These are phyloP conservation scores for Yamadazyma kanchanaburiensis DNA, from an alignment of 1,139 yeast genomes.

Conservation along the genomic window DNA sequence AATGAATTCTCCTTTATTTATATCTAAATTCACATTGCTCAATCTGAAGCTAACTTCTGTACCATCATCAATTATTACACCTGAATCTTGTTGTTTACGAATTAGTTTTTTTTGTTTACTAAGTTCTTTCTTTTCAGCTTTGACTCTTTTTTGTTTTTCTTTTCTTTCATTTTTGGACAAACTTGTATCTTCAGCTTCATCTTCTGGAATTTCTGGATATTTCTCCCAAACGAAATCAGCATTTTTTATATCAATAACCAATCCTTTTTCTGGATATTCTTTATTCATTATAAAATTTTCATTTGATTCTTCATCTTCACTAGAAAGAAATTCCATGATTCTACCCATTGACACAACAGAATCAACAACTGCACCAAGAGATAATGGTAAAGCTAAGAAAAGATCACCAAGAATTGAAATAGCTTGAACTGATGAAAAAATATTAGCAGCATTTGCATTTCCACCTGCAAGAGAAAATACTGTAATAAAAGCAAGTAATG, in stretches of 20 bases:
- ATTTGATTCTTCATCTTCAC: conserved; percentile 23
- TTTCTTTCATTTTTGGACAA: conserved; percentile 4
- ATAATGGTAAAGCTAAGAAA: conserved; percentile 45
- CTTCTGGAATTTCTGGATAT: conserved; percentile 25
- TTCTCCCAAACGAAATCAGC: conserved; percentile 40
- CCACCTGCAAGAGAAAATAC: conserved; percentile 52
- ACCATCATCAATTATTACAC: conserved; percentile 1
- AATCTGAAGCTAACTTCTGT: conserved; percentile 3
- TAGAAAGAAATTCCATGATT: conserved; percentile 49
- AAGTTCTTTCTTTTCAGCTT: conserved; percentile 11
- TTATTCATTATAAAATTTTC: conserved; percentile 4
- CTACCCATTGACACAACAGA: conserved; percentile 62
- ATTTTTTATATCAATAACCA: conserved; percentile 19
- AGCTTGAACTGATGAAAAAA: conserved; percentile 77
- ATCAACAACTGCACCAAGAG: conserved; percentile 73
- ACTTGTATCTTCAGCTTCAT: conserved; percentile 13
- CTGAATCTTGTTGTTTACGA: conserved; percentile 1
- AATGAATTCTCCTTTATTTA: conserved; percentile 57
- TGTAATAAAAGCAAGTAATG: conserved; percentile 71
- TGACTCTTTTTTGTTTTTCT: conserved; percentile 5
- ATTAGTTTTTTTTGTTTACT: conserved; percentile 1
- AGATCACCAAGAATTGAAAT: conserved; percentile 45
- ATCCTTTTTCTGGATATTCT: conserved; percentile 7
- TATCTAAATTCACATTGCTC: conserved; percentile 35
- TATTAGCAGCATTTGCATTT: conserved; percentile 57